Percentiles rank a stretch among this genome's conserved stretches.
These are phyloP conservation scores for Sphagnum fallax DNA, from an alignment of 228 moss, liverwort and hornwort species.

Conservation along the genomic window DNA sequence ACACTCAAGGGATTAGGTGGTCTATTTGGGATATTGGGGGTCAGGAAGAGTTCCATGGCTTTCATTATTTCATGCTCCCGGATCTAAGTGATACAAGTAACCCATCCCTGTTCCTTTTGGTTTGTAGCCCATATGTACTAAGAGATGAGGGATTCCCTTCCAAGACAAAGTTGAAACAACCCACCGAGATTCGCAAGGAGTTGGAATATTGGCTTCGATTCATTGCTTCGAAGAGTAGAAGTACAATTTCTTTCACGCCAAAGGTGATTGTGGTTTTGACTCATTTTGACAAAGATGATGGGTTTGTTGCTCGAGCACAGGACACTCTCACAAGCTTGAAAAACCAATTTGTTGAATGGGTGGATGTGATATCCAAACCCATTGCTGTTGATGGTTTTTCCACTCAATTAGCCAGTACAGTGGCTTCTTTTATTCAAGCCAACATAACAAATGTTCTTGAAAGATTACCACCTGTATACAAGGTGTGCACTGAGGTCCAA, in stretches of 20 bases:
- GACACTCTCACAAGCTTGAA: neutral
- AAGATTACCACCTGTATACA: neutral
- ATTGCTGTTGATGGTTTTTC: neutral
- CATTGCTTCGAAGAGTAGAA: neutral
- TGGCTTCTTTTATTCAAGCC: neutral
- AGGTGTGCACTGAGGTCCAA: neutral
- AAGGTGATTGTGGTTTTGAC: neutral
- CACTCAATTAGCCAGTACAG: neutral
- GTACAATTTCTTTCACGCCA: neutral
- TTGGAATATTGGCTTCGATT: constrained; percentile 1
- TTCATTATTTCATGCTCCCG: neutral
- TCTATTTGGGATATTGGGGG: neutral
- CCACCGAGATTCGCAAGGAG: neutral
- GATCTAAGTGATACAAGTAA: neutral
- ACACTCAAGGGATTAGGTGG: neutral
- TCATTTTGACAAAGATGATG: neutral
- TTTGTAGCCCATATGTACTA: neutral
- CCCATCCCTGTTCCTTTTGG: neutral
- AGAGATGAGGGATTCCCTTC: neutral
- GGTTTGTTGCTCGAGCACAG: neutral
- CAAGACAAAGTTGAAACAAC: neutral
- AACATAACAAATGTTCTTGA: neutral
- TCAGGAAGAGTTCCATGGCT: neutral
- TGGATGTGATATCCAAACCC: neutral
- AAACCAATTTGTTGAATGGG: neutral